Percentiles rank a stretch among this genome's conserved stretches.
Evolutionary conservation across 352 stramenopile species (phyloP).

Genomic region (Globisporangium rhizosaccharum): DNA sequence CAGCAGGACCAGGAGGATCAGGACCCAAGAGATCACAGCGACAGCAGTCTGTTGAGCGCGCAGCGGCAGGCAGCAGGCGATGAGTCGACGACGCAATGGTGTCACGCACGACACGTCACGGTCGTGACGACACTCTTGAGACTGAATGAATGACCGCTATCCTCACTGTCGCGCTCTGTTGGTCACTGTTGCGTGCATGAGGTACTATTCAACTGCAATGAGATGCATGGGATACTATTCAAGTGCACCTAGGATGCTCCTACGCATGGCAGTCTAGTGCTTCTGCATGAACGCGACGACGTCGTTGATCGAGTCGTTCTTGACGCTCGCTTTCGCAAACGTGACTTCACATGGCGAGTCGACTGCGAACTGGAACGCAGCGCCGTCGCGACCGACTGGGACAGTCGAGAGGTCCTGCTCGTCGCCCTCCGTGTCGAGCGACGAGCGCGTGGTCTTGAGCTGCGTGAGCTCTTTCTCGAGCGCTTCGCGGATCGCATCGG

Average conservation of each 20-base stretch:
- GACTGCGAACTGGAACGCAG: conserved; percentile 71
- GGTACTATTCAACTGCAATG: no score
- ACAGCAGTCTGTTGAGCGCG: no score
- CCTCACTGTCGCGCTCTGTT: no score
- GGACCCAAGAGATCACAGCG: background rate
- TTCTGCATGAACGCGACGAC: conserved; percentile 70
- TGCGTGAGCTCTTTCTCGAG: conserved; percentile 83
- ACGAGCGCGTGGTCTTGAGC: conserved; percentile 84
- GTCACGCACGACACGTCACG: no score
- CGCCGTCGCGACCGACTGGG: conserved; percentile 70
- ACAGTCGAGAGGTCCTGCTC: conserved; percentile 65
- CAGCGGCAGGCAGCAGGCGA: no score
- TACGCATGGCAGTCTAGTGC: conserved; percentile 26
- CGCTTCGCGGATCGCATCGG: conserved; percentile 44
- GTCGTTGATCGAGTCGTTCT: conserved; percentile 52
- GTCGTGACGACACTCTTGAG: no score
- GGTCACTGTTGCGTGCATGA: no score
- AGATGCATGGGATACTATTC: no score
- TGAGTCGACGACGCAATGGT: no score
- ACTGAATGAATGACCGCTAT: no score
- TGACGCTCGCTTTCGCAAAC: conserved; percentile 71
- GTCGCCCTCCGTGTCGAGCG: conserved; percentile 76
- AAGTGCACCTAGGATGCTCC: no score
- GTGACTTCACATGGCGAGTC: conserved; percentile 75
- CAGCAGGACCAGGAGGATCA: background rate